These are phyloP conservation scores for Raphanus hybrid DNA, from an alignment of 441 rosid species.

Conservation along the genomic window DNA sequence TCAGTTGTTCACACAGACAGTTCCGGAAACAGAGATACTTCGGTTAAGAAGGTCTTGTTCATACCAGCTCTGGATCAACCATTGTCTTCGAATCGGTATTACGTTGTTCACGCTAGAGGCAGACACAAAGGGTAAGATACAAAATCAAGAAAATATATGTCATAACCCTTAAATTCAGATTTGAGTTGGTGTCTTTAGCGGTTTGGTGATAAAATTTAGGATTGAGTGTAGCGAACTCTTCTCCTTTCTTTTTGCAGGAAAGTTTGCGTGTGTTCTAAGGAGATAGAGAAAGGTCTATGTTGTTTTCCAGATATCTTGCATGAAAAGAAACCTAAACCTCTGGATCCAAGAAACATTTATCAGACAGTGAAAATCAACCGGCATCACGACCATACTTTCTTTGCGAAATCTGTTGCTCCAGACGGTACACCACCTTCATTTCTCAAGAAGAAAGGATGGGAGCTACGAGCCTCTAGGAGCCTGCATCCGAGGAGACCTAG, in stretches of 20 bases:
- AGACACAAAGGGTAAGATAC: constrained; percentile 61
- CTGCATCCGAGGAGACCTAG: constrained; percentile 38
- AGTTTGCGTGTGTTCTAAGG: constrained; percentile 56
- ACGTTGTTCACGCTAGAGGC: constrained; percentile 66
- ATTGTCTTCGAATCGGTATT: constrained; percentile 71
- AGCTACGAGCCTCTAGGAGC: constrained; percentile 41
- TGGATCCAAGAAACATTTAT: constrained; percentile 53
- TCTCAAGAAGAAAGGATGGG: constrained; percentile 60
- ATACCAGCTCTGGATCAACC: constrained; percentile 81
- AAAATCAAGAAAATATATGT: background rate
- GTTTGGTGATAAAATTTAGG: background rate
- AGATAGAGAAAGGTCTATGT: constrained; percentile 48
- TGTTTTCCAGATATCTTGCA: constrained; percentile 49
- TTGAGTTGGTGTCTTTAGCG: background rate
- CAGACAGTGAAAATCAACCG: constrained; percentile 56
- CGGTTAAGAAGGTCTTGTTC: constrained; percentile 59
- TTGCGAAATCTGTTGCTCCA: constrained; percentile 46
- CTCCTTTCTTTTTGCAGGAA: constrained; percentile 39
- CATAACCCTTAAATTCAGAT: background rate
- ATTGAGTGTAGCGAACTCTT: constrained; percentile 10
- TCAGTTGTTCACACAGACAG: constrained; percentile 50
- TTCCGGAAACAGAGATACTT: constrained; percentile 45
- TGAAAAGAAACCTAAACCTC: constrained; percentile 55
- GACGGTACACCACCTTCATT: constrained; percentile 55
- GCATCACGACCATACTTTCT: constrained; percentile 45